Base-by-base conservation (phyloP, 441 rosid genomes). In the Bocquillonia castaneifolia region DNA sequence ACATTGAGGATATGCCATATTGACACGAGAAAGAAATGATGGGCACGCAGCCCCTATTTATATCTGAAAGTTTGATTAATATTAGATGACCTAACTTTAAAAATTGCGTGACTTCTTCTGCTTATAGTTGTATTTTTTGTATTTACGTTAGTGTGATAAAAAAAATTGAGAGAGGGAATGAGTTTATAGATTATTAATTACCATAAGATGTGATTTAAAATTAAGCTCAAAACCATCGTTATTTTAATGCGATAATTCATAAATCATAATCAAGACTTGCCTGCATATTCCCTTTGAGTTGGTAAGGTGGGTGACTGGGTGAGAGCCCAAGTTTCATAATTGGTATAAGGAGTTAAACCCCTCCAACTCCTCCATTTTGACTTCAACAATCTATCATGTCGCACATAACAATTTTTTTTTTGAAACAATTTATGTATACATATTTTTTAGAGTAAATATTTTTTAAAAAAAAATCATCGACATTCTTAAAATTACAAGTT, bases 31-130 rank as follows among this genome's bases (percentile, higher is more conserved):
- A 31, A 62, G 51, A 34, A 37, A 59, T 40, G 60, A 47, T 55
- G 18, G 13, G 34, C 25, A 22, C 48, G 32, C 26, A 15, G 70
- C 64, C 59, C 57, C 31, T 32, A 50, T 44, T 50, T 58, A 26
- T 68, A 59, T 22, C 64, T 45, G 56, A 62, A 59, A 68, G 69
- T n/a, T 77, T 67, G 76, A 72, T 81, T 68, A 54, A 76, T 25
- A 72, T 83, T 80, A 79, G 97, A 87, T 88, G 70, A 87, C 91
- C 95, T 83, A 91, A 82, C 81, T 75, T 80, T 52, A 48, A 64
- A 70, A 61, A 67, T 65, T 74, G 50, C 62, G 61, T 66, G 71
- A 65, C 77, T 57, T 74, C 71, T 72, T 44, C 20, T 44, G 13
- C 53, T 37, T 13, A 25, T 8, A 18, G 42, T 36, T 14, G 18